Base-by-base conservation (phyloP, 2,329 filamentous ascomycete species). In the Lasiodiplodia citricola region DNA sequence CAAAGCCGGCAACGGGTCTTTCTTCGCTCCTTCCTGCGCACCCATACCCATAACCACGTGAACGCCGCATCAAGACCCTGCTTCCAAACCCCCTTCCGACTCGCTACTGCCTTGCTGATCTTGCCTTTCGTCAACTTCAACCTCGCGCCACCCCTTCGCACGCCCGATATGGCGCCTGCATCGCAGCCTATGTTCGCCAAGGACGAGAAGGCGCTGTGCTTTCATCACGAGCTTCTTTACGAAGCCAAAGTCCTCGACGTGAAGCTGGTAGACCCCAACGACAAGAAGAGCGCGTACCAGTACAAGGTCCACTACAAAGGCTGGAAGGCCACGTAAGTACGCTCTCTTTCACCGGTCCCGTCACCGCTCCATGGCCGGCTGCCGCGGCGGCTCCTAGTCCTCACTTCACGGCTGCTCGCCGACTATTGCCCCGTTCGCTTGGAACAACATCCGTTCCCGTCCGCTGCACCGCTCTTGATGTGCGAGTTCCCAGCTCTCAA, bases 231-330 rank as follows among this genome's bases (percentile, higher is more conserved):
- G 77, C 90, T 98, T 82, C 89, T 99, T 64, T 99, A 99, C 78
- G 96, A 99, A 81, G 96, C 96, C 73, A 98, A 98, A 83, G 91
- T 99, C 65, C 88, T 97, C 72, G 94, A 97, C 72, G 86, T 92
- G 38, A 89, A 87, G 74, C 83, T 84, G 79, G 85, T 86, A 75
- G 88, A 90, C 70, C 79, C 83, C 7, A 84, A 84, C 55, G 90
- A 91, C 76, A 90, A 92, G 80, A 90, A 89, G 79, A 91, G 90
- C 70, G 89, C 91, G 41, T 94, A 89, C 77, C 89, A 93, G 79
- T 99, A 97, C 83, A 92, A 92, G 77, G 92, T 99, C 67, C 96
- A 99, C 82, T 99, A 99, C 85, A 98, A 98, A 82, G 96, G 96
- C 76, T 99, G 96, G 96, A 99, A 99, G 86, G 94, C 95, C 80